A percentile compares a stretch with the other conserved stretches of the same genome.
These are phyloP conservation scores for Ceratocystis diversiconidia DNA, from an alignment of 2,329 filamentous ascomycete genomes.

Conservation along the genomic window DNA sequence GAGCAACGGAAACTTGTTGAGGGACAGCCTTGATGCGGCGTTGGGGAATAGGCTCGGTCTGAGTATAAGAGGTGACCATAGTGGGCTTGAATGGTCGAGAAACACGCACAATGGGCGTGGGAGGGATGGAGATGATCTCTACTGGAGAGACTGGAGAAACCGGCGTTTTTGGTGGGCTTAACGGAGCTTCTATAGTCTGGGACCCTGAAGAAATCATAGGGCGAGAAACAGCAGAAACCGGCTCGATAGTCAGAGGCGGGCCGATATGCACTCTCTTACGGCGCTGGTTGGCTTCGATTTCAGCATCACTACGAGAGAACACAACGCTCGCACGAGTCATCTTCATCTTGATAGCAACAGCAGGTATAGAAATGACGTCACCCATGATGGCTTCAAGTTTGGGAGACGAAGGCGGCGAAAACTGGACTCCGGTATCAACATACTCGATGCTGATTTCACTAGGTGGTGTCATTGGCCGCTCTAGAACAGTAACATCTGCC, in stretches of 20 bases:
- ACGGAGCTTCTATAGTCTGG: conserved; percentile 47
- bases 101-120: conserved; percentile 24
- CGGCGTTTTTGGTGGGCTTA: conserved; percentile 53
- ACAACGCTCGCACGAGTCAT: conserved; percentile 10
- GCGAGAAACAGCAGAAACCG: conserved; percentile 22
- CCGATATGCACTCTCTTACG: conserved; percentile 50
- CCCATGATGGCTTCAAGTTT: conserved; percentile 26
- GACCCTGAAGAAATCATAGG: conserved; percentile 50
- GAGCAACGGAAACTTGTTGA: conserved; percentile 25
- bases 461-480: conserved; percentile 20
- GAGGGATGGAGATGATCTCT: conserved; percentile 28
- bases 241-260: conserved; percentile 37
- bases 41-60: conserved; percentile 38
- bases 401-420: conserved; percentile 68
- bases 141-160: conserved; percentile 35
- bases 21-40: not conserved
- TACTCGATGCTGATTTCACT: conserved; percentile 37
- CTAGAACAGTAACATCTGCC: conserved; percentile 14
- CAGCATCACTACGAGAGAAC: conserved; percentile 32
- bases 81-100: conserved; percentile 23
- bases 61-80: conserved; percentile 45
- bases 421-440: conserved; percentile 66
- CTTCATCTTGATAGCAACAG: conserved; percentile 11
- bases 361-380: not conserved
- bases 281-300: conserved; percentile 61